phyloP scores from a whole-genome alignment of 495 filamentous ascomycete species.

The Hyaloscypha variabilis region DNA sequence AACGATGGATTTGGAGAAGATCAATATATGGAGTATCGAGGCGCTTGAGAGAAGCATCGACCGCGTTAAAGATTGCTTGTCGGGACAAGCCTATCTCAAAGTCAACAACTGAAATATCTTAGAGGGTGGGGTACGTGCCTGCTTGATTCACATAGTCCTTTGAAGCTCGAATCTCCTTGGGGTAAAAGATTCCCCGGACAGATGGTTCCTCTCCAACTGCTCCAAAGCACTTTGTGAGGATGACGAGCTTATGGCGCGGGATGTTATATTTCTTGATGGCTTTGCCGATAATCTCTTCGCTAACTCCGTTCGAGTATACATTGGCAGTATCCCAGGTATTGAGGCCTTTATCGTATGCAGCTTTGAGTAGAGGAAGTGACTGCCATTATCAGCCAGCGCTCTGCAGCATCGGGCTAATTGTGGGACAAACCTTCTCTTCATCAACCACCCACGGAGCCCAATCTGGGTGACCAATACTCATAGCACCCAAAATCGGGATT shows the following conservation, averaged over 20 bases:
- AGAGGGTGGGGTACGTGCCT: constrained; percentile 22
- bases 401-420: neutral
- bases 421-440: constrained; percentile 44
- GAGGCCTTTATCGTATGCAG: constrained; percentile 33
- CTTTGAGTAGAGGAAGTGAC: constrained; percentile 36
- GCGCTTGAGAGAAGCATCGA: constrained; percentile 66
- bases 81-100: constrained; percentile 55
- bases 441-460: constrained; percentile 58
- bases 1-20: constrained; percentile 74
- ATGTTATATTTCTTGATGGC: constrained; percentile 68
- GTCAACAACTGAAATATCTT: neutral
- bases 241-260: constrained; percentile 64
- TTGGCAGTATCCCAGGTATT: constrained; percentile 41
- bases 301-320: constrained; percentile 63
- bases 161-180: constrained; percentile 22
- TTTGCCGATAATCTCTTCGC: constrained; percentile 67
- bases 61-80: constrained; percentile 69
- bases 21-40: constrained; percentile 72
- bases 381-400: constrained; percentile 2
- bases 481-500: constrained; percentile 56
- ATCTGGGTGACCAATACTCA: constrained; percentile 51
- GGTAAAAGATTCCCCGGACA: constrained; percentile 28
- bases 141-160: constrained; percentile 42
- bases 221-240: constrained; percentile 64
- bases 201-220: constrained; percentile 25